These are phyloP conservation scores for Podosphaera leucotricha DNA, from an alignment of 2,329 filamentous ascomycete genomes.

Conservation along the genomic window DNA sequence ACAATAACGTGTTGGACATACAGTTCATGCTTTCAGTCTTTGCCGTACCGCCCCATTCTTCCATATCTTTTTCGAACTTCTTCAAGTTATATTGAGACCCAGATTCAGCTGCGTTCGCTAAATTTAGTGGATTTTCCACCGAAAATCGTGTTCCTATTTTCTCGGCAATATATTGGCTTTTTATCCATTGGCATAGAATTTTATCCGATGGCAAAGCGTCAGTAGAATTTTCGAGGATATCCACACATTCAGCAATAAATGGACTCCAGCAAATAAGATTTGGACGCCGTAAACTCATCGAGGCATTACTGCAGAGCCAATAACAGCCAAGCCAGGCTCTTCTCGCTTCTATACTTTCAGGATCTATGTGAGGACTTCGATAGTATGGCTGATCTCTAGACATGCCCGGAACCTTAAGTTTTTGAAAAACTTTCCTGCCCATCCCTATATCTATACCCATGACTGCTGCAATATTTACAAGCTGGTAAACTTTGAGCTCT, in stretches of 20 bases:
- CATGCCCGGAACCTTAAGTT: slow-evolving; percentile 19
- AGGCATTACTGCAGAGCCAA: slow-evolving; percentile 18
- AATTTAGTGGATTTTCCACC: slow-evolving; percentile 20
- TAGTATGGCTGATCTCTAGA: slow-evolving; percentile 21
- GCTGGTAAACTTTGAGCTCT: slow-evolving; percentile 26
- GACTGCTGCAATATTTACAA: slow-evolving; percentile 26
- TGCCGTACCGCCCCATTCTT: slow-evolving; percentile 21
- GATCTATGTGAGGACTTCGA: slow-evolving; percentile 16
- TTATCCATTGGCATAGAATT: slow-evolving; percentile 20
- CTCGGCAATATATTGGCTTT: slow-evolving; percentile 26
- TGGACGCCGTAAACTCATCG: slow-evolving; percentile 21
- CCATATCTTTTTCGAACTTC: slow-evolving; percentile 28
- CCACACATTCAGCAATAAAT: slow-evolving; percentile 22
- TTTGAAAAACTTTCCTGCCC: slow-evolving; percentile 13
- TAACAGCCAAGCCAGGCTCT: slow-evolving; percentile 17
- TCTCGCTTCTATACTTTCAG: slow-evolving; percentile 15
- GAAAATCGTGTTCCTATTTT: slow-evolving; percentile 30
- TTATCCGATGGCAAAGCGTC: slow-evolving; percentile 20
- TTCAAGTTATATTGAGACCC: slow-evolving; percentile 30
- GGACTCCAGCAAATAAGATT: slow-evolving; percentile 21
- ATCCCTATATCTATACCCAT: slow-evolving; percentile 21
- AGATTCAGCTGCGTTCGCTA: slow-evolving; percentile 27
- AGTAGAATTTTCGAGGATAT: slow-evolving; percentile 19
- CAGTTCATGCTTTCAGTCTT: slow-evolving; percentile 17
- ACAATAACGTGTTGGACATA: slow-evolving; percentile 8